These are phyloP conservation scores for Penicillium daleae DNA, from an alignment of 495 filamentous ascomycete species.

Conservation along the genomic window DNA sequence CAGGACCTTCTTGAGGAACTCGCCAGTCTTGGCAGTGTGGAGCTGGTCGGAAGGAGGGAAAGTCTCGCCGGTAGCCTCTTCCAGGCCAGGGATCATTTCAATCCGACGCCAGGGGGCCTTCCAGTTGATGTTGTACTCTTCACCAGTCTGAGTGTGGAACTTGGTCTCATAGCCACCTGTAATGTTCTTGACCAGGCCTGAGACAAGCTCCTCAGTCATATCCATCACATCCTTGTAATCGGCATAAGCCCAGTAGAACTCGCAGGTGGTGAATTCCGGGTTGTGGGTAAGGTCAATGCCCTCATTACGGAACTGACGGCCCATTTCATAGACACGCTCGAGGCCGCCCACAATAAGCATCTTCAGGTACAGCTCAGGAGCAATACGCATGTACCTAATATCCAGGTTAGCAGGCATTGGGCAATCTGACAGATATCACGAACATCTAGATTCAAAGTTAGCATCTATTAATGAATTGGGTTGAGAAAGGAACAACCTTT, in stretches of 20 bases:
- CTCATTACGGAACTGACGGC: slow-evolving; percentile 91
- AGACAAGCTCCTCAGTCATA: slow-evolving; percentile 91
- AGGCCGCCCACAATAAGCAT: slow-evolving; percentile 92
- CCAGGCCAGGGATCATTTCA: slow-evolving; percentile 95
- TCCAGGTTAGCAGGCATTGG: not conserved
- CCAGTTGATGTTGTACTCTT: slow-evolving; percentile 92
- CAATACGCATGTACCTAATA: slow-evolving; percentile 88
- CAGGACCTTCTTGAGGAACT: slow-evolving; percentile 80
- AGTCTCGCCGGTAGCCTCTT: slow-evolving; percentile 86
- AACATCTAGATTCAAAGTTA: not conserved
- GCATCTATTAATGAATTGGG: not conserved
- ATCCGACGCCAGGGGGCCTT: slow-evolving; percentile 89
- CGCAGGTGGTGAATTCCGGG: slow-evolving; percentile 96
- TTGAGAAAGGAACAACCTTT: not conserved
- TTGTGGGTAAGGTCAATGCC: slow-evolving; percentile 97
- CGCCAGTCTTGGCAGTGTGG: slow-evolving; percentile 83
- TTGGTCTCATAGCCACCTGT: slow-evolving; percentile 83
- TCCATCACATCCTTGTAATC: slow-evolving; percentile 93
- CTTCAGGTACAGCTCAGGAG: slow-evolving; percentile 95
- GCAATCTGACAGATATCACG: no score
- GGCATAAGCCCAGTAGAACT: slow-evolving; percentile 96
- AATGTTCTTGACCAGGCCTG: slow-evolving; percentile 85
- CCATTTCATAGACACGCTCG: slow-evolving; percentile 91
- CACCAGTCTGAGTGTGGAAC: slow-evolving; percentile 80
- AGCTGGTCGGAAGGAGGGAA: slow-evolving; percentile 90